Conservation (phyloP, 768 basidiomycete species). For the Sutorius australiensis region DNA sequence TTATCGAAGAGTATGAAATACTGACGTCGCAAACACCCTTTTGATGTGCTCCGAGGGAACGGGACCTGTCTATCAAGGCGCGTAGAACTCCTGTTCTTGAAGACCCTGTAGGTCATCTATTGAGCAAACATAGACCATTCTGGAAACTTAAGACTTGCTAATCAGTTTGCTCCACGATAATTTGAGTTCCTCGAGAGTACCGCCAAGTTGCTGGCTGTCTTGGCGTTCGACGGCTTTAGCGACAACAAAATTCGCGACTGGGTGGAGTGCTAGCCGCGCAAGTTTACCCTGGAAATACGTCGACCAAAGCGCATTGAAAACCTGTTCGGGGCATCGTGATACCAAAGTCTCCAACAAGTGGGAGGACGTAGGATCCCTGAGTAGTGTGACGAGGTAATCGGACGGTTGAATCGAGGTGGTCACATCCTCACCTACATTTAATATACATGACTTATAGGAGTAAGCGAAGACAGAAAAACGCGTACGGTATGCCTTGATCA, state of each 20-base stretch:
- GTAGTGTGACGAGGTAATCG: constrained; percentile 76
- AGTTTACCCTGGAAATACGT: constrained; percentile 77
- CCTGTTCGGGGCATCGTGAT: constrained; percentile 50
- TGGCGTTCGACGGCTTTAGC: constrained; percentile 71
- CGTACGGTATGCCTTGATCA: constrained; percentile 65
- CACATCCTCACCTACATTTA: constrained; percentile 38
- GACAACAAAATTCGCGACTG: constrained; percentile 92
- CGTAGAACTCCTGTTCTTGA: constrained; percentile 76
- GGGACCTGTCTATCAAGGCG: constrained; percentile 67
- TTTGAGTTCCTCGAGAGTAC: constrained; percentile 57
- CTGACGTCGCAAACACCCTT: constrained; percentile 56
- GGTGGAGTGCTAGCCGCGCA: constrained; percentile 71
- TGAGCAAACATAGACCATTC: constrained; percentile 2
- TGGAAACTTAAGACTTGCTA: constrained; percentile 45
- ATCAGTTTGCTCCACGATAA: constrained; percentile 59
- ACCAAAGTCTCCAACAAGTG: constrained; percentile 86
- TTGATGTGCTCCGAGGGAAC: constrained; percentile 44
- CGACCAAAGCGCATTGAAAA: constrained; percentile 70
- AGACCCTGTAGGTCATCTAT: constrained; percentile 41
- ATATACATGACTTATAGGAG: background rate
- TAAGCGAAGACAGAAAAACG: constrained; percentile 9
- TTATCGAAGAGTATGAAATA: background rate
- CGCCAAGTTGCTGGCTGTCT: constrained; percentile 50
- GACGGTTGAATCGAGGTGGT: constrained; percentile 46
- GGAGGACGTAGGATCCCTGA: constrained; percentile 85